These are phyloP conservation scores for Vitis labrusca DNA, from an alignment of 164 flowering plant genomes.

Conservation along the genomic window DNA sequence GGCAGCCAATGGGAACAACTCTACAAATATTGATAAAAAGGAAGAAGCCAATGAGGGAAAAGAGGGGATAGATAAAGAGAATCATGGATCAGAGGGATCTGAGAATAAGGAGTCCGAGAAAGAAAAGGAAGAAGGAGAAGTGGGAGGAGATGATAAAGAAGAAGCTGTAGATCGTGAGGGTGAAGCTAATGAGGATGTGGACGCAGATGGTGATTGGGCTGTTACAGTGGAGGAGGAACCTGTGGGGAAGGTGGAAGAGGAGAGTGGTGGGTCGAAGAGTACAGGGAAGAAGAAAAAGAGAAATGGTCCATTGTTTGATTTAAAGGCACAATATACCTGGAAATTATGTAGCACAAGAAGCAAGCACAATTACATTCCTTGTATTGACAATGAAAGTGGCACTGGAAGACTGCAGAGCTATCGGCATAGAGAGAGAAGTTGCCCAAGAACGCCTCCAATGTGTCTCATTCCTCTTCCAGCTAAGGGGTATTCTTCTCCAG, in stretches of 20 bases:
- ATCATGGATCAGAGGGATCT: constrained; percentile 24
- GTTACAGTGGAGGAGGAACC: constrained; percentile 28
- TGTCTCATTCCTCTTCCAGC: constrained; percentile 88
- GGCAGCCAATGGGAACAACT: constrained; percentile 17
- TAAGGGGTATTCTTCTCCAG: constrained; percentile 63
- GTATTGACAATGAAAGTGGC: constrained; percentile 66
- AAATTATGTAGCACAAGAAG: constrained; percentile 76
- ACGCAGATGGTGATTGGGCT: constrained; percentile 37
- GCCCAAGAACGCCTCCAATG: constrained; percentile 68
- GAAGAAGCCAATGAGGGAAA: constrained; percentile 10
- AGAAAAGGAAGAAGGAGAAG: constrained; percentile 35
- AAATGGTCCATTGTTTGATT: constrained; percentile 76
- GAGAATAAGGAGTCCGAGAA: constrained; percentile 31
- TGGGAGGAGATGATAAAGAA: constrained; percentile 36
- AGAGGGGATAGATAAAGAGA: constrained; percentile 16
- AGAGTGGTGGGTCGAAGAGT: constrained; percentile 18
- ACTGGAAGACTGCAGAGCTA: constrained; percentile 54
- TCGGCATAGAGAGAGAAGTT: constrained; percentile 84
- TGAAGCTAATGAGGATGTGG: constrained; percentile 30
- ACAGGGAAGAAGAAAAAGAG: constrained; percentile 46
- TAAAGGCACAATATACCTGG: constrained; percentile 68
- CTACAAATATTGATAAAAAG: constrained; percentile 22
- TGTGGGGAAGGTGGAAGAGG: constrained; percentile 39
- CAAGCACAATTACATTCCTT: constrained; percentile 88
- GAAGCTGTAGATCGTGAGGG: constrained; percentile 23